Conservation (phyloP, 2,329 filamentous ascomycete species). For the Colletotrichum echinochloae region DNA sequence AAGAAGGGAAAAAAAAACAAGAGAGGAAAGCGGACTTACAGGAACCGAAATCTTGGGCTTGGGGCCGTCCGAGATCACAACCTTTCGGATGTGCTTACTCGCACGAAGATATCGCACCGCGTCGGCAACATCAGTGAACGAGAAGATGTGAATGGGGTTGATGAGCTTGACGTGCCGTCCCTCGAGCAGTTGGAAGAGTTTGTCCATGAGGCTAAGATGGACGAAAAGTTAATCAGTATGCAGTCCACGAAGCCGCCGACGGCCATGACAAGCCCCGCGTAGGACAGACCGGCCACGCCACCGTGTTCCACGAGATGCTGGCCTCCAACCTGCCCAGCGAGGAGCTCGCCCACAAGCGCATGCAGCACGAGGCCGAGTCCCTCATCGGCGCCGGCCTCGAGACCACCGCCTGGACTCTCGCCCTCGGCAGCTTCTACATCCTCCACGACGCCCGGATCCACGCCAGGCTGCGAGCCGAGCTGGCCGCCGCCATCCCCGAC, state of each 20-base stretch:
- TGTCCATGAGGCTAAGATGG: slow-evolving; percentile 29
- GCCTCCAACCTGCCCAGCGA: slow-evolving; percentile 46
- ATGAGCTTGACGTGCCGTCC: slow-evolving; percentile 6
- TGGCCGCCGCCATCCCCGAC: slow-evolving; percentile 42
- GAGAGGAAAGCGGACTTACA: no score
- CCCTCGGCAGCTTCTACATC: slow-evolving; percentile 51
- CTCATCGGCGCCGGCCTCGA: slow-evolving; percentile 53
- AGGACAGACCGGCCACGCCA: slow-evolving; percentile 39
- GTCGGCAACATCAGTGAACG: slow-evolving; percentile 38
- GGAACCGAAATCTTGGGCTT: background rate
- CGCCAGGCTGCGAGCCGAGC: slow-evolving; percentile 49
- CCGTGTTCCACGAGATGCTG: slow-evolving; percentile 49
- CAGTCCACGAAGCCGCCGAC: slow-evolving; percentile 16
- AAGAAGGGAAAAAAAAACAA: no score
- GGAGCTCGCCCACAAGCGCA: slow-evolving; percentile 49
- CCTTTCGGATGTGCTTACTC: slow-evolving; percentile 59
- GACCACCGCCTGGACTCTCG: slow-evolving; percentile 52
- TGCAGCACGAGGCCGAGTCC: slow-evolving; percentile 50
- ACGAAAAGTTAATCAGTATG: no score
- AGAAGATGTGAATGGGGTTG: background rate
- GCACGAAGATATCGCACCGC: slow-evolving; percentile 59
- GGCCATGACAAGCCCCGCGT: slow-evolving; percentile 13
- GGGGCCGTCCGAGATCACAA: slow-evolving; percentile 46
- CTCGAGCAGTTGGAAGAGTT: slow-evolving; percentile 12
- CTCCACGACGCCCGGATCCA: slow-evolving; percentile 49